Conservation (phyloP, 805 yeast species). For the Ogataea minuta region DNA sequence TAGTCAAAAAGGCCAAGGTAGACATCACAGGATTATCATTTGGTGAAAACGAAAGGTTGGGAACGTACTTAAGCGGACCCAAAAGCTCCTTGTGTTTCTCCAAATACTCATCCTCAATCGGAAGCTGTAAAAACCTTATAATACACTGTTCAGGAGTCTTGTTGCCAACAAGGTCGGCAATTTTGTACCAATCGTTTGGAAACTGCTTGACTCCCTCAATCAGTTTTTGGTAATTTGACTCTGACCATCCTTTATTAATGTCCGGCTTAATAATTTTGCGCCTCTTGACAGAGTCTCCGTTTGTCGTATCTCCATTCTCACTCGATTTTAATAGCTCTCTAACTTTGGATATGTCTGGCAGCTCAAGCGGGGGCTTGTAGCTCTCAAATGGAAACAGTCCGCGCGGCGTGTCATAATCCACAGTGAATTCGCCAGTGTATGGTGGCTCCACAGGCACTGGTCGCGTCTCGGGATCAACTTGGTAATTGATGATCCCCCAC, state of each 20-base stretch:
- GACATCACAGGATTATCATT: slow-evolving; percentile 93
- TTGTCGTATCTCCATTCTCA: slow-evolving; percentile 8
- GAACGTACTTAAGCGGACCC: slow-evolving; percentile 78
- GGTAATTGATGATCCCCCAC: slow-evolving; percentile 94
- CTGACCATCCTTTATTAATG: slow-evolving; percentile 57
- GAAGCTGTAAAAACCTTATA: slow-evolving; percentile 71
- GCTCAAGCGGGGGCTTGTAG: slow-evolving; percentile 61
- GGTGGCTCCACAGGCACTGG: slow-evolving; percentile 73
- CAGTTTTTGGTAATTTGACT: slow-evolving; percentile 57
- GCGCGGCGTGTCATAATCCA: slow-evolving; percentile 83
- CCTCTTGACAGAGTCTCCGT: slow-evolving; percentile 23
- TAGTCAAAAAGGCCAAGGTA: slow-evolving; percentile 84
- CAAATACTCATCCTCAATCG: slow-evolving; percentile 74
- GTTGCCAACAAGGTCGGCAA: slow-evolving; percentile 64
- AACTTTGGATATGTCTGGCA: slow-evolving; percentile 33
- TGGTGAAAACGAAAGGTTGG: slow-evolving; percentile 79
- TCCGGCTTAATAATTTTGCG: slow-evolving; percentile 34
- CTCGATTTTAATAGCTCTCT: slow-evolving; percentile 22
- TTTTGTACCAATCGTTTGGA: slow-evolving; percentile 76
- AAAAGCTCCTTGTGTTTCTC: slow-evolving; percentile 46
- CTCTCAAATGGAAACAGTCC: slow-evolving; percentile 91
- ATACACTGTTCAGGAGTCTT: slow-evolving; percentile 79
- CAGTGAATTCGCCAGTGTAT: slow-evolving; percentile 70
- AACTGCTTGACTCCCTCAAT: slow-evolving; percentile 60
- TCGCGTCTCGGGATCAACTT: slow-evolving; percentile 74